Evolutionary conservation across 768 basidiomycete genomes (phyloP).

Genomic region (Russula earlei): DNA sequence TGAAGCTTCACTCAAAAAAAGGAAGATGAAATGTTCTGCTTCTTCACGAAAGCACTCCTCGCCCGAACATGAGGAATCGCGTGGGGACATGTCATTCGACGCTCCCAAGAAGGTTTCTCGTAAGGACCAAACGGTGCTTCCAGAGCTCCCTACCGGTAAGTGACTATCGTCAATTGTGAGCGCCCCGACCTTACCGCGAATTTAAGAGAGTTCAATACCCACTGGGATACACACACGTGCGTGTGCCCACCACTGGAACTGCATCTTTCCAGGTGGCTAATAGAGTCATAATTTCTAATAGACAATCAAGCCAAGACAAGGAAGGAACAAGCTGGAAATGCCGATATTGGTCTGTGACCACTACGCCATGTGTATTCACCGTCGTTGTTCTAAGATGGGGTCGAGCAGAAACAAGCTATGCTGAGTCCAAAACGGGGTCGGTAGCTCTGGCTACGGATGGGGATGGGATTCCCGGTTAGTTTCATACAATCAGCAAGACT

Average conservation of each 20-base stretch:
- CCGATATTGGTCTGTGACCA: not conserved
- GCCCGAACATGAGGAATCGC: not conserved
- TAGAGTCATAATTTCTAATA: not conserved
- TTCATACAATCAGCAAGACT: not conserved
- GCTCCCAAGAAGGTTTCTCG: not conserved
- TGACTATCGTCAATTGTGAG: not conserved
- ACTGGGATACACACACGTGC: not conserved
- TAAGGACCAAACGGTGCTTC: not conserved
- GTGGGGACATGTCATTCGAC: not conserved
- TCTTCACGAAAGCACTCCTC: not conserved
- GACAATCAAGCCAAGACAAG: not conserved
- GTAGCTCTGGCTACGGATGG: not conserved
- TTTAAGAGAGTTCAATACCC: not conserved
- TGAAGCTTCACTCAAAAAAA: not conserved
- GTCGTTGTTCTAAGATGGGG: not conserved
- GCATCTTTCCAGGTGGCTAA: not conserved
- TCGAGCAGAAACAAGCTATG: not conserved
- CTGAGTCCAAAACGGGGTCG: not conserved
- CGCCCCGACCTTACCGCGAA: not conserved
- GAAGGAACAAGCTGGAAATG: not conserved
- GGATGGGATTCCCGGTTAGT: conserved; percentile 1
- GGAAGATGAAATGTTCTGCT: not conserved
- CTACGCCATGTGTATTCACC: not conserved
- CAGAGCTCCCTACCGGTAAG: not conserved
- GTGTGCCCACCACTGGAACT: not conserved